Evolutionary conservation across 257 asterid genomes (phyloP).

Genomic region (Gynochthodes officinalis): DNA sequence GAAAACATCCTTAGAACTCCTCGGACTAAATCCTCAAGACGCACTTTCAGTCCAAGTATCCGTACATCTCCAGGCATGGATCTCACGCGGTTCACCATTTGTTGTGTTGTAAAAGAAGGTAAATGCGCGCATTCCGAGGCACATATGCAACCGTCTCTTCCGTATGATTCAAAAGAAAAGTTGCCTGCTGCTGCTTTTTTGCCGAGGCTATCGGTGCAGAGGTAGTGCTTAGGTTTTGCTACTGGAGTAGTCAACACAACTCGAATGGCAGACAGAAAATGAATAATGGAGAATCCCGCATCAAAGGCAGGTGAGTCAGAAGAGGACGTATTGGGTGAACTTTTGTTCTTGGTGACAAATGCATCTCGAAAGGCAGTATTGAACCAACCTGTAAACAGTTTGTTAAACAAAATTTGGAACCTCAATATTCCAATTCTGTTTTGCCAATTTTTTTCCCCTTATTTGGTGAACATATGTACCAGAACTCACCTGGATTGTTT

Average conservation of each 20-base stretch:
- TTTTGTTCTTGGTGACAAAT: not conserved
- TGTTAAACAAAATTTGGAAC: not conserved
- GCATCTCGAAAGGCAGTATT: not conserved
- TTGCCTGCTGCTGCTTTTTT: not conserved
- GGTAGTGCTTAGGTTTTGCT: not conserved
- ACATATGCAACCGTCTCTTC: not conserved
- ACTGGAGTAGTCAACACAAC: constrained; percentile 18
- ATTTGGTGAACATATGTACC: not conserved
- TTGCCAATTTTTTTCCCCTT: too few species aligned
- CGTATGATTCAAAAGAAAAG: not conserved
- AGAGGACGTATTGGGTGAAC: not conserved
- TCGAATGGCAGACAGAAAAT: constrained; percentile 27
- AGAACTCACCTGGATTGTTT: not conserved
- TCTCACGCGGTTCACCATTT: constrained; percentile 17
- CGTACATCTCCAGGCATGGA: constrained; percentile 26
- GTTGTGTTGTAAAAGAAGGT: constrained; percentile 12
- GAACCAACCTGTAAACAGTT: not conserved
- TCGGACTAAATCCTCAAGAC: constrained; percentile 19
- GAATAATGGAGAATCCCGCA: constrained; percentile 15
- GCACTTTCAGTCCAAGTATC: constrained; percentile 7
- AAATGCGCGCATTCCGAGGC: not conserved
- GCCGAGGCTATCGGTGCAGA: too few species aligned
- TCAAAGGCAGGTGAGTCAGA: not conserved
- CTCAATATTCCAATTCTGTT: too few species aligned
- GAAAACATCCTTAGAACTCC: constrained; percentile 28